Conservation (phyloP, 1,284 basidiomycete genomes). For the Ustilago tritici region DNA sequence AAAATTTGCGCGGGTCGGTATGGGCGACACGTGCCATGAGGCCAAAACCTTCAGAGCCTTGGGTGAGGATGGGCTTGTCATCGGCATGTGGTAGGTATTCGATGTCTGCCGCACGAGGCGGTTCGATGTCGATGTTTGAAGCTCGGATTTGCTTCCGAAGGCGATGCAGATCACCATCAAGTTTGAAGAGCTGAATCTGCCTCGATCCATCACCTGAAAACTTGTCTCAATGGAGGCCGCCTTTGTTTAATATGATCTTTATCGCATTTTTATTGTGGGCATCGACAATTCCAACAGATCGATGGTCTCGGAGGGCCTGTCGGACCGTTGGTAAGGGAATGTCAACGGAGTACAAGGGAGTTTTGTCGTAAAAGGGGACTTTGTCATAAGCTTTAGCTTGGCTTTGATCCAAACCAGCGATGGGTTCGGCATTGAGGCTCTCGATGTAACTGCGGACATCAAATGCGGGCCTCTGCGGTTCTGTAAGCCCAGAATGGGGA, state of each 20-base stretch:
- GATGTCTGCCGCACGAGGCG: neutral
- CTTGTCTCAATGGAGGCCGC: no score
- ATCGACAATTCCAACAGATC: slow-evolving; percentile 10
- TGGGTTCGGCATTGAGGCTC: neutral
- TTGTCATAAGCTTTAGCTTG: no score
- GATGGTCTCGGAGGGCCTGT: slow-evolving; percentile 12
- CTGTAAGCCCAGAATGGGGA: no score
- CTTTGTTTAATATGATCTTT: no score
- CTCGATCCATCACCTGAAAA: no score
- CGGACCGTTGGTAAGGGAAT: neutral
- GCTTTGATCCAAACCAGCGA: no score
- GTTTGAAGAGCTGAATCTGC: no score
- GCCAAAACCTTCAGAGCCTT: neutral
- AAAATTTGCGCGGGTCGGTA: neutral
- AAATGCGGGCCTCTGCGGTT: no score
- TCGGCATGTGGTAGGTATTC: neutral
- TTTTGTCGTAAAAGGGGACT: slow-evolving; percentile 6
- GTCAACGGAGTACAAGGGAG: slow-evolving; percentile 2
- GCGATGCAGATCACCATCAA: slow-evolving; percentile 3
- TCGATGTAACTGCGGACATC: neutral
- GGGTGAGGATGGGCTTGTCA: slow-evolving; percentile 11
- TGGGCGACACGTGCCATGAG: slow-evolving; percentile 14
- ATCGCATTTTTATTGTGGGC: no score
- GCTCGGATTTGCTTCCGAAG: neutral
- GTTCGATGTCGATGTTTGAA: neutral